A percentile compares a stretch with the other conserved stretches of the same genome.
Conservation (phyloP, 164 flowering plant genomes). For the Vitis rupestris region DNA sequence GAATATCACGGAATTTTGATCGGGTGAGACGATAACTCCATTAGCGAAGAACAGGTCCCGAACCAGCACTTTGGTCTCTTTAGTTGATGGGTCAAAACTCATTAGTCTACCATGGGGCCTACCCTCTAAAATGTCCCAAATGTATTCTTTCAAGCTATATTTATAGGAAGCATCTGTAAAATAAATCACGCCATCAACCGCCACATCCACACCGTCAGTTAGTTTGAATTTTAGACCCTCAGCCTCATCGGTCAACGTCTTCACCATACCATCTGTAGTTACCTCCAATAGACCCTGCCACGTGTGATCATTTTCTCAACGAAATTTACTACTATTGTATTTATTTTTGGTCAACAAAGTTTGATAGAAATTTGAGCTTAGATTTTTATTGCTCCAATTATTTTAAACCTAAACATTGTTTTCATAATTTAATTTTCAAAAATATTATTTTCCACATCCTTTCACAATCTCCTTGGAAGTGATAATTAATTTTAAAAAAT, state of each 20-base stretch:
- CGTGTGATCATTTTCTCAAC: no score
- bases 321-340: no score
- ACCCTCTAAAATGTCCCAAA: slow-evolving; percentile 62
- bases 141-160: slow-evolving; percentile 26
- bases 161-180: slow-evolving; percentile 84
- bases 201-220: slow-evolving; percentile 70
- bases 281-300: slow-evolving; percentile 73
- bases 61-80: slow-evolving; percentile 47
- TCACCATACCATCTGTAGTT: slow-evolving; percentile 37
- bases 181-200: slow-evolving; percentile 60
- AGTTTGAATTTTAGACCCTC: slow-evolving; percentile 60
- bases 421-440: no score
- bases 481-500: no score
- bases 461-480: no score
- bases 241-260: slow-evolving; percentile 60
- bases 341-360: no score
- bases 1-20: slow-evolving; percentile 53
- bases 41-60: slow-evolving; percentile 76
- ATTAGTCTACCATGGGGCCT: slow-evolving; percentile 74
- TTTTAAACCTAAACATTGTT: no score
- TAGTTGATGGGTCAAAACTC: slow-evolving; percentile 67
- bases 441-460: no score
- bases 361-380: no score
- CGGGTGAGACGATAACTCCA: slow-evolving; percentile 71
- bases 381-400: no score